phyloP scores from a whole-genome alignment of 306 rosid species.

The Comarum palustre region DNA sequence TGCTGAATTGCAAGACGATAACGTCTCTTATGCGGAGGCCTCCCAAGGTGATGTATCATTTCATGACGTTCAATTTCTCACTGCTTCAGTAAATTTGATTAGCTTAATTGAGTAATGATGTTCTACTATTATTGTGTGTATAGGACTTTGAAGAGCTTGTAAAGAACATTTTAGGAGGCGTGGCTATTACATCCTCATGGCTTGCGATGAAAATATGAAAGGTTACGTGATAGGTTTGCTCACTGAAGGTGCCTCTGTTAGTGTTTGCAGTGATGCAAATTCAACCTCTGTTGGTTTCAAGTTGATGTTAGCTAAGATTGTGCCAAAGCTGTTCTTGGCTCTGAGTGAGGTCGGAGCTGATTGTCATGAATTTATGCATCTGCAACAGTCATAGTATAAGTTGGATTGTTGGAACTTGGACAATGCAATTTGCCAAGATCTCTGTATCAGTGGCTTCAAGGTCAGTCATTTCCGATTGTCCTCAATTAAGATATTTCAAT shows the following conservation, averaged over 20 bases:
- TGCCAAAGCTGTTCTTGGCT: conserved; percentile 71
- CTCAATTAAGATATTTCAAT: conserved; percentile 27
- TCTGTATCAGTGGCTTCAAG: conserved; percentile 25
- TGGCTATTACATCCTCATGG: conserved; percentile 87
- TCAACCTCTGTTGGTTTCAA: conserved; percentile 94
- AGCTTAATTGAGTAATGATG: conserved; percentile 1
- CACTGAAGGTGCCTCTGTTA: conserved; percentile 57
- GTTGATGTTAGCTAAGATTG: conserved; percentile 85
- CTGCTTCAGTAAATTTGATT: conserved; percentile 15
- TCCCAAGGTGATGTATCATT: conserved; percentile 67
- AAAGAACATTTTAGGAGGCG: conserved; percentile 81
- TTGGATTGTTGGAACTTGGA: conserved; percentile 6
- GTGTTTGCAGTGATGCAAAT: conserved; percentile 53
- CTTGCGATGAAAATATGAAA: conserved; percentile 90
- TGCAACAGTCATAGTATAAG: conserved; percentile 52
- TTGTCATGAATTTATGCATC: conserved; percentile 77
- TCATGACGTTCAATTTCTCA: not conserved
- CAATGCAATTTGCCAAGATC: conserved; percentile 19
- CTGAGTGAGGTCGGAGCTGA: conserved; percentile 70
- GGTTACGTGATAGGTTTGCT: conserved; percentile 83
- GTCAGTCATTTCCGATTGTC: conserved; percentile 26
- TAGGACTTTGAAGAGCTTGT: conserved; percentile 84
- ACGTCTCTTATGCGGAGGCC: conserved; percentile 88
- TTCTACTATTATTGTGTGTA: conserved; percentile 25
- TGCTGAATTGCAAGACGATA: conserved; percentile 90